Evolutionary conservation across 192 early-diverging fungal genomes (phyloP).

Genomic region (Haplosporangium gracile): DNA sequence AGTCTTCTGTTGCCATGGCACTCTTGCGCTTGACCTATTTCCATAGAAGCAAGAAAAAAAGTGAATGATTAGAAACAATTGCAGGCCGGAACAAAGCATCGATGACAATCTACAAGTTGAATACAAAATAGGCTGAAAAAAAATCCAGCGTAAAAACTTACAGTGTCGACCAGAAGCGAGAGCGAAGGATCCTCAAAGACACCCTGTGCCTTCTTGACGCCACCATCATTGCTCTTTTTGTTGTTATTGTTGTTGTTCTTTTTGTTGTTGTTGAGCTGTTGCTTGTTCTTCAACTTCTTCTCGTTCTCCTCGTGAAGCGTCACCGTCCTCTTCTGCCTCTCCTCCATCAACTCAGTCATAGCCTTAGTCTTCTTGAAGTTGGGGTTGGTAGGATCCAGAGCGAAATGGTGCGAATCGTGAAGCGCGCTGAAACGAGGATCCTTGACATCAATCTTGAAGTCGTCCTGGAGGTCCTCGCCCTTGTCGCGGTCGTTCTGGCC

Average conservation of each 20-base stretch:
- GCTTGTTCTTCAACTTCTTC: constrained; percentile 33
- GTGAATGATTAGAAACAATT: not conserved
- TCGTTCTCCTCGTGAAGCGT: constrained; percentile 44
- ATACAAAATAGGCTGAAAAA: not conserved
- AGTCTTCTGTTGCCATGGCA: constrained; percentile 59
- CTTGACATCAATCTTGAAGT: constrained; percentile 86
- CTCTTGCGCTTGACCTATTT: constrained; percentile 71
- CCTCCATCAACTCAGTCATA: constrained; percentile 80
- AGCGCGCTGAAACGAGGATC: constrained; percentile 91
- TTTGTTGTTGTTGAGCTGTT: constrained; percentile 28
- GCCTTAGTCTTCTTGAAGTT: constrained; percentile 88
- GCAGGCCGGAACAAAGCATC: not conserved
- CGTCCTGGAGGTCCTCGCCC: constrained; percentile 73
- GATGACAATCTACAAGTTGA: not conserved
- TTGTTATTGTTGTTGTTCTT: constrained; percentile 37
- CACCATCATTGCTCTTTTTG: constrained; percentile 15
- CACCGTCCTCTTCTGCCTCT: constrained; percentile 58
- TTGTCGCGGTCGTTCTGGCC: constrained; percentile 61
- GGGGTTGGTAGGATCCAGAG: constrained; percentile 96
- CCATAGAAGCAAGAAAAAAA: not conserved
- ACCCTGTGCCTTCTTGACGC: constrained; percentile 23
- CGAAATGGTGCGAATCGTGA: constrained; percentile 88
- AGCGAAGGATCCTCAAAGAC: constrained; percentile 62
- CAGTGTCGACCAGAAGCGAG: constrained; percentile 68
- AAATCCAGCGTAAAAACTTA: constrained; percentile 31